Evolutionary conservation across 768 basidiomycete genomes (phyloP).

Genomic region (Russula lepida): DNA sequence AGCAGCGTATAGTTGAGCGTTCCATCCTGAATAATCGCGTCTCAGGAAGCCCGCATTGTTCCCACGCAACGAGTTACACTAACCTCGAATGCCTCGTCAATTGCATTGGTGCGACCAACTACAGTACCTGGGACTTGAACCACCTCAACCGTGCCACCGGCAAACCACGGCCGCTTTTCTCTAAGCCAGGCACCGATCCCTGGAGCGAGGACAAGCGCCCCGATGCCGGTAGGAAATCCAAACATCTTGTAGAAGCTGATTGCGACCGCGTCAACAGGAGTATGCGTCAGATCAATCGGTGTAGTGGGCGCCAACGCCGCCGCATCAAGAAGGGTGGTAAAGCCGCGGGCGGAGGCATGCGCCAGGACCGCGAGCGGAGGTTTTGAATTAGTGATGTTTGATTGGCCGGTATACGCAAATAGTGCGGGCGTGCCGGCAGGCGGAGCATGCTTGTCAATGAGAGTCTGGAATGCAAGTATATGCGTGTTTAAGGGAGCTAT

Average conservation of each 20-base stretch:
- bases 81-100: slow-evolving; percentile 76
- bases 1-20: slow-evolving; percentile 76
- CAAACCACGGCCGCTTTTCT: slow-evolving; percentile 63
- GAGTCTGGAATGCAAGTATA: slow-evolving; percentile 33
- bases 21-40: slow-evolving; percentile 50
- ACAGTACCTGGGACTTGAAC: slow-evolving; percentile 74
- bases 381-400: slow-evolving; percentile 75
- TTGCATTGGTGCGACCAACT: slow-evolving; percentile 48
- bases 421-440: slow-evolving; percentile 45
- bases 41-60: neutral
- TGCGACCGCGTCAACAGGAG: slow-evolving; percentile 73
- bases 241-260: slow-evolving; percentile 89
- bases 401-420: slow-evolving; percentile 72
- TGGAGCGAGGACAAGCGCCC: slow-evolving; percentile 47
- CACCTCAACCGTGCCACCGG: slow-evolving; percentile 74
- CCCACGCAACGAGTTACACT: slow-evolving; percentile 10
- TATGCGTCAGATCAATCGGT: slow-evolving; percentile 52
- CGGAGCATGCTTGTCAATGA: slow-evolving; percentile 46
- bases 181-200: slow-evolving; percentile 60
- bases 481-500: slow-evolving; percentile 1
- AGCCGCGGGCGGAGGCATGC: slow-evolving; percentile 61
- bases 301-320: slow-evolving; percentile 75
- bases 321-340: slow-evolving; percentile 69
- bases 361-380: slow-evolving; percentile 54
- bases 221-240: slow-evolving; percentile 79